These are phyloP conservation scores for Tulasnella sp. DNA, from an alignment of 768 basidiomycete genomes.

Conservation along the genomic window DNA sequence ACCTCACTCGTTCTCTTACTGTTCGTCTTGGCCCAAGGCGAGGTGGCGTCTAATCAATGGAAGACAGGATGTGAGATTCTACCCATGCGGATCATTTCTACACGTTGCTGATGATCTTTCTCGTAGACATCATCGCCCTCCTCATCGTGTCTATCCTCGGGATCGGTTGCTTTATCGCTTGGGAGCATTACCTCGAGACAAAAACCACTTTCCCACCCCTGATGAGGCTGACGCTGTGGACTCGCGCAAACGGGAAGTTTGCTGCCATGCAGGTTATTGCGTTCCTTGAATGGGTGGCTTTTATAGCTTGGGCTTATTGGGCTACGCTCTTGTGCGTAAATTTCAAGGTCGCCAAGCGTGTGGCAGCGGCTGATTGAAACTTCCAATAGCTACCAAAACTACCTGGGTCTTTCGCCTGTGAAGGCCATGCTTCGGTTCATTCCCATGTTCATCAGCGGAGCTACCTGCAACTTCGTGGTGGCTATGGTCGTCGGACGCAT, in stretches of 20 bases:
- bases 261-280: constrained; percentile 65
- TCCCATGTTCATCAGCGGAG: constrained; percentile 71
- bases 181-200: constrained; percentile 66
- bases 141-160: constrained; percentile 65
- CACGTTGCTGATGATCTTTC: not conserved
- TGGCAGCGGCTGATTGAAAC: not conserved
- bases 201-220: constrained; percentile 53
- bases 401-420: constrained; percentile 57
- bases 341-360: not conserved
- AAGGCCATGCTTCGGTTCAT: constrained; percentile 66
- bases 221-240: constrained; percentile 67
- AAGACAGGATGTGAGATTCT: constrained; percentile 54
- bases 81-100: not conserved
- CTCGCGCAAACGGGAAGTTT: constrained; percentile 62
- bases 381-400: constrained; percentile 65
- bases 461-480: constrained; percentile 66
- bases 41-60: constrained; percentile 64
- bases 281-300: constrained; percentile 58
- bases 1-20: constrained; percentile 68
- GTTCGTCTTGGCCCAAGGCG: constrained; percentile 72
- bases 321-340: constrained; percentile 44
- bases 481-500: constrained; percentile 61
- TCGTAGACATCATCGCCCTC: constrained; percentile 68
- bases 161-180: constrained; percentile 59
- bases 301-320: constrained; percentile 55